Percentiles rank a stretch among this genome's conserved stretches.
Evolutionary conservation across 78 protist genomes (phyloP).

Genomic region (Dictyostelium purpureum): DNA sequence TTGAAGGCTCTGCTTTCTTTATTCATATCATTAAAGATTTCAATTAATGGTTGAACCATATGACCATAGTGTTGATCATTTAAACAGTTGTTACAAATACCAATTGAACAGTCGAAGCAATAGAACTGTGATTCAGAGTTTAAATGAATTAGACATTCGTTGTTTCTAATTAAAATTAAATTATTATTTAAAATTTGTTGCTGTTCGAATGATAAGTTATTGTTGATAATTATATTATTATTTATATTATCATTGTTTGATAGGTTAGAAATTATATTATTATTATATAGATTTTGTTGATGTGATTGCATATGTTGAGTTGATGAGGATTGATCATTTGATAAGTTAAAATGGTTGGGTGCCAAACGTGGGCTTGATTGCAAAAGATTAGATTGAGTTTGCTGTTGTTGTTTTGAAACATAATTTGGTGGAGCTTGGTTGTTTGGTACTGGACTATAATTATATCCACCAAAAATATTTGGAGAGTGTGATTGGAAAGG

Average conservation of each 20-base stretch:
- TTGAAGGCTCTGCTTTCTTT: neutral
- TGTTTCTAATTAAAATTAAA: neutral
- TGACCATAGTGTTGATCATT: neutral
- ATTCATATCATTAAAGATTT: neutral
- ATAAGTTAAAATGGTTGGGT: no score
- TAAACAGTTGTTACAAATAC: constrained; percentile 6
- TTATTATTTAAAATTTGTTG: neutral
- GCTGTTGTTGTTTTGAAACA: neutral
- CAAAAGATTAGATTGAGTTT: no score
- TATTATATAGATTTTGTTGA: neutral
- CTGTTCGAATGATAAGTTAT: neutral
- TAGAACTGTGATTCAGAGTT: neutral
- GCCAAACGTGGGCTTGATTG: neutral
- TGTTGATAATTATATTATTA: neutral
- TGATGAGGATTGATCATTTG: neutral
- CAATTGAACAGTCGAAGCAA: constrained; percentile 8
- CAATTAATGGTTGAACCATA: neutral
- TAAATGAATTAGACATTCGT: constrained; percentile 18
- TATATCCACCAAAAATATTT: neutral
- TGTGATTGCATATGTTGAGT: neutral
- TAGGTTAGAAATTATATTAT: neutral
- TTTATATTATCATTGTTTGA: neutral
- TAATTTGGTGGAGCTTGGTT: neutral
- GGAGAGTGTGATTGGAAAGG: constrained; percentile 2
- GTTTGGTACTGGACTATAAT: neutral